Conservation (phyloP, 129 eudicot genomes). For the Flaveria linearis region DNA sequence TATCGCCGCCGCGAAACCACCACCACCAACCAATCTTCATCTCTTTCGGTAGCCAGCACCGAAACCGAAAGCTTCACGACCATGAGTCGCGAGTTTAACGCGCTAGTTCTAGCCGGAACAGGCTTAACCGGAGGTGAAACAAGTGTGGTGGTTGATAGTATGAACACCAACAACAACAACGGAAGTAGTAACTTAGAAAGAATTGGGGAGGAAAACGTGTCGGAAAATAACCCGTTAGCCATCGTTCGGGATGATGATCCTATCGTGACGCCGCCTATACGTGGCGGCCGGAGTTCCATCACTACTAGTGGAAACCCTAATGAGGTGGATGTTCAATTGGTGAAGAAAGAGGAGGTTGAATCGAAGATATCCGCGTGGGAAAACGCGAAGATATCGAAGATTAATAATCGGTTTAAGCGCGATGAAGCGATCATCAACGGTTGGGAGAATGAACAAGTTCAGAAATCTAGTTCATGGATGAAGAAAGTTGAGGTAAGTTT, state of each 20-base stretch:
- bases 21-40: slow-evolving; percentile 50
- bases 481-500: slow-evolving; percentile 70
- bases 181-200: slow-evolving; percentile 45
- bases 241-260: not conserved
- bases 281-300: not conserved
- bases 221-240: slow-evolving; percentile 52
- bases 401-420: slow-evolving; percentile 80
- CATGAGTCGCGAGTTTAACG: slow-evolving; percentile 82
- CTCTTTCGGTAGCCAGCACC: slow-evolving; percentile 51
- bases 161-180: slow-evolving; percentile 38
- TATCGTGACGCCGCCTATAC: slow-evolving; percentile 29
- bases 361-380: slow-evolving; percentile 88
- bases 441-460: slow-evolving; percentile 86
- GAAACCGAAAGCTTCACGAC: slow-evolving; percentile 70
- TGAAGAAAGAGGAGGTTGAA: slow-evolving; percentile 90
- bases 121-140: slow-evolving; percentile 38
- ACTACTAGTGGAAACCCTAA: slow-evolving; percentile 10
- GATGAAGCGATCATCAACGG: slow-evolving; percentile 81
- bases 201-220: slow-evolving; percentile 70
- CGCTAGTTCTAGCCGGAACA: slow-evolving; percentile 80
- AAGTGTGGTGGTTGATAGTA: slow-evolving; percentile 23
- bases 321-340: slow-evolving; percentile 52
- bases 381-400: slow-evolving; percentile 80
- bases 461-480: slow-evolving; percentile 78
- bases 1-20: slow-evolving; percentile 46